Evolutionary conservation across 371 early-diverging fungal genomes (phyloP).

Genomic region (Blakeslea trispora): DNA sequence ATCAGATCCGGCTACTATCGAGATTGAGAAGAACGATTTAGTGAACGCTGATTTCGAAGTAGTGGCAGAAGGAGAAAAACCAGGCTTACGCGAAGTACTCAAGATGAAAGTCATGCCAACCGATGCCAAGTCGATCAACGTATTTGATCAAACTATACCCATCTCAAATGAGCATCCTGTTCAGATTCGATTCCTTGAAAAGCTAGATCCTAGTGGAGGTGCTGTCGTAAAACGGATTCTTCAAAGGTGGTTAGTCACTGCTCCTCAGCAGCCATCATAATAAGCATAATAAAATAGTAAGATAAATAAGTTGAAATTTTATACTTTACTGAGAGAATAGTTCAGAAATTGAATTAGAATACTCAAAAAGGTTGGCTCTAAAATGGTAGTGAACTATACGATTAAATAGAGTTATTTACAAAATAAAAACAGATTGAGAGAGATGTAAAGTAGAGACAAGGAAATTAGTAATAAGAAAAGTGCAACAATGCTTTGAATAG

Average conservation of each 20-base stretch:
- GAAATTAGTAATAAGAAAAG: too few relatives aligned
- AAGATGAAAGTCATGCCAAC: slow-evolving; percentile 43
- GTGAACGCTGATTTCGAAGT: slow-evolving; percentile 48
- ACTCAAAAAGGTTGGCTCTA: too few relatives aligned
- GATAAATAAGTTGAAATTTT: too few relatives aligned
- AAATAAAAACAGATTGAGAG: too few relatives aligned
- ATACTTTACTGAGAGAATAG: too few relatives aligned
- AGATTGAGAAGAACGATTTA: slow-evolving; percentile 53
- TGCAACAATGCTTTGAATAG: too few relatives aligned
- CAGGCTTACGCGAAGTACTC: slow-evolving; percentile 47
- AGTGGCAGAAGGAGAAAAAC: slow-evolving; percentile 36
- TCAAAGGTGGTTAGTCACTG: slow-evolving; percentile 51
- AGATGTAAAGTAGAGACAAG: too few relatives aligned
- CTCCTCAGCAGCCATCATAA: slow-evolving; percentile 19
- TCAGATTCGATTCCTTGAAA: slow-evolving; percentile 57
- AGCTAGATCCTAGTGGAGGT: slow-evolving; percentile 55
- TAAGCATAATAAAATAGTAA: too few relatives aligned
- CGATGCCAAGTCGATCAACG: slow-evolving; percentile 10
- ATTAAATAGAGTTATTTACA: too few relatives aligned
- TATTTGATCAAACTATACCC: slow-evolving; percentile 42
- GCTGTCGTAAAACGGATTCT: slow-evolving; percentile 59
- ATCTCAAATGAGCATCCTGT: slow-evolving; percentile 41
- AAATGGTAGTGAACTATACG: too few relatives aligned
- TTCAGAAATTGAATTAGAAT: too few relatives aligned
- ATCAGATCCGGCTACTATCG: slow-evolving; percentile 43